phyloP scores from a whole-genome alignment of 1,284 basidiomycete species.

The Cerioporus squamosus region DNA sequence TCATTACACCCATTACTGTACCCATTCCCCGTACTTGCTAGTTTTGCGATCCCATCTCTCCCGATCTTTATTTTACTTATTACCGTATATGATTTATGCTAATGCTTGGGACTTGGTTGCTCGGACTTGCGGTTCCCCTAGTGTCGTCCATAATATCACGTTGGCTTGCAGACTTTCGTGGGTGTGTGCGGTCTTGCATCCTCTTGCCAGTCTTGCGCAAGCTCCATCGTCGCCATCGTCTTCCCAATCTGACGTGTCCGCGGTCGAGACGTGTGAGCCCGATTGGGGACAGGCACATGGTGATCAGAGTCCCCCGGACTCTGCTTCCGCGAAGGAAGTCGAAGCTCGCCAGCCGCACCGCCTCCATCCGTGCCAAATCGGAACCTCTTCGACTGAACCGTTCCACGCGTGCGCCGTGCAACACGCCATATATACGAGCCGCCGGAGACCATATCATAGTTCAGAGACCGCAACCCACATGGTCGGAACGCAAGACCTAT shows the following conservation, averaged over 20 bases:
- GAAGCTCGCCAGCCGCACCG: background rate
- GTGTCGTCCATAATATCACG: too few species aligned
- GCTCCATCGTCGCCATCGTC: too few species aligned
- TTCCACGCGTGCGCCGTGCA: background rate
- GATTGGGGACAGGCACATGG: background rate
- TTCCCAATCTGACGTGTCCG: too few species aligned
- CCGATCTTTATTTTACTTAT: constrained; percentile 2
- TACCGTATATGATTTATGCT: constrained; percentile 12
- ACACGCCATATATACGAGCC: background rate
- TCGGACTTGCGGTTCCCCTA: background rate
- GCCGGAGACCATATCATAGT: too few species aligned
- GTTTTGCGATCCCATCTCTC: background rate
- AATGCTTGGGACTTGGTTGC: constrained; percentile 3
- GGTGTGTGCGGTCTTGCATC: too few species aligned
- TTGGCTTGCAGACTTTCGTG: too few species aligned
- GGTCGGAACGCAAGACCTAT: background rate
- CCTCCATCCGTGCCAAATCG: too few species aligned
- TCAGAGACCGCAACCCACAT: background rate
- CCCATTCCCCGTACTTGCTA: constrained; percentile 7
- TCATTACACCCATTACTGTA: constrained; percentile 21
- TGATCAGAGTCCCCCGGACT: too few species aligned
- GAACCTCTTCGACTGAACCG: background rate
- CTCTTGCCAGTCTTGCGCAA: too few species aligned
- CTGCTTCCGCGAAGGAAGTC: background rate
- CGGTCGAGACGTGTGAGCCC: background rate